Conservation (phyloP, 2,329 filamentous ascomycete genomes). For the Boeremia lycopersici region DNA sequence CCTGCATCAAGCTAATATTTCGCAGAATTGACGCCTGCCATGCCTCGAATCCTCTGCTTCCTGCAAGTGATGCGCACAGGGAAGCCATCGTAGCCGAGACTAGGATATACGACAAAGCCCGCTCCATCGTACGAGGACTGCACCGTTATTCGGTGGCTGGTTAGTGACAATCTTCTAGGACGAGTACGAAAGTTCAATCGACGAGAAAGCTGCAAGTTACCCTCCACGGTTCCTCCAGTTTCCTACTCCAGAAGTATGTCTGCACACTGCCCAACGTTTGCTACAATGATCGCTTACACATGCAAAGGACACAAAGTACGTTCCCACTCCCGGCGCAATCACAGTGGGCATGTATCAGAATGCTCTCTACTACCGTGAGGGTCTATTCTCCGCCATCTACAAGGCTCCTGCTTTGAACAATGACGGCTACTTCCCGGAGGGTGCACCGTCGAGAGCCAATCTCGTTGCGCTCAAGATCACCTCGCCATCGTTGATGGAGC, state of each 20-base stretch:
- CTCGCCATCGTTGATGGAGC: slow-evolving; percentile 70
- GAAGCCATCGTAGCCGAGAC: slow-evolving; percentile 72
- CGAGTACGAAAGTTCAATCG: slow-evolving; percentile 40
- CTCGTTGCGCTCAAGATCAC: slow-evolving; percentile 85
- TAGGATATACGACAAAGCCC: slow-evolving; percentile 63
- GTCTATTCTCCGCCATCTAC: slow-evolving; percentile 85
- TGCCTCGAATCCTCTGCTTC: slow-evolving; percentile 51
- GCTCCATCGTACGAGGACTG: slow-evolving; percentile 58
- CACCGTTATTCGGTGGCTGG: not conserved
- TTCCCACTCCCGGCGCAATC: slow-evolving; percentile 44
- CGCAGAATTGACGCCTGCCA: slow-evolving; percentile 50
- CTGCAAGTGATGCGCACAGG: slow-evolving; percentile 56
- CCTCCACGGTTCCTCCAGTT: slow-evolving; percentile 29
- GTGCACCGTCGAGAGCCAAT: slow-evolving; percentile 24
- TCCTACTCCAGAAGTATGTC: slow-evolving; percentile 30
- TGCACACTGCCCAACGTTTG: not conserved
- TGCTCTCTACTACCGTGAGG: slow-evolving; percentile 64
- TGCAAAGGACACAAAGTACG: slow-evolving; percentile 37
- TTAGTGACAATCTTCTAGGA: slow-evolving; percentile 37
- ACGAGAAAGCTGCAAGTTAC: slow-evolving; percentile 28
- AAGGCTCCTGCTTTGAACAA: slow-evolving; percentile 58
- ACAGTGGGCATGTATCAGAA: slow-evolving; percentile 62
- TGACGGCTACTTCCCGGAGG: slow-evolving; percentile 40
- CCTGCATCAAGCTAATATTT: slow-evolving; percentile 19
- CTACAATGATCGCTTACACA: not conserved